Evolutionary conservation across 75 land plant species (phyloP).

Genomic region (Pinus albicaulis): DNA sequence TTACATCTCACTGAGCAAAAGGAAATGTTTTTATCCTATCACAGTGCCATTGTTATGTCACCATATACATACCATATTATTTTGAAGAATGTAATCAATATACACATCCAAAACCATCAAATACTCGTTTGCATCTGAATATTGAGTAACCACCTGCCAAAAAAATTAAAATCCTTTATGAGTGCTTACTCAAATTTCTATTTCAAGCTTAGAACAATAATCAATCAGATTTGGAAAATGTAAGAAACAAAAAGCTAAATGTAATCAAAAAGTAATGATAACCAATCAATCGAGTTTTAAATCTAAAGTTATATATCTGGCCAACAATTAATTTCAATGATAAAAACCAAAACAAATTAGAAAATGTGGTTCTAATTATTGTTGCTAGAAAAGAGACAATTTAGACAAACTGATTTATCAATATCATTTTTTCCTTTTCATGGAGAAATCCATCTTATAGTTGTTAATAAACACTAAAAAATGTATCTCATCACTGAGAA

Average conservation of each 20-base stretch:
- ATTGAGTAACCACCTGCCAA: slow-evolving; percentile 53
- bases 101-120: slow-evolving; percentile 67
- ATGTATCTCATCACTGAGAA: too few relatives aligned
- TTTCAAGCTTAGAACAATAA: neutral
- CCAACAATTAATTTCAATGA: neutral
- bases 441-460: too few relatives aligned
- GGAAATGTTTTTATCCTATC: neutral
- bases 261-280: neutral
- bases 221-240: neutral
- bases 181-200: neutral
- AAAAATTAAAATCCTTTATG: neutral
- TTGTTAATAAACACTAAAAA: too few relatives aligned
- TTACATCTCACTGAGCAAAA: neutral
- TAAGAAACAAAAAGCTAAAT: neutral
- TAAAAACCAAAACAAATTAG: neutral
- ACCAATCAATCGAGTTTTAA: neutral
- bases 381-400: too few relatives aligned
- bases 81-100: slow-evolving; percentile 60
- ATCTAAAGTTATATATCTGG: neutral
- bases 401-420: too few relatives aligned
- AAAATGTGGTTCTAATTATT: neutral
- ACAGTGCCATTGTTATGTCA: neutral
- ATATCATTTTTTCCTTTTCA: too few relatives aligned
- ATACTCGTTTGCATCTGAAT: slow-evolving; percentile 41
- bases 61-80: slow-evolving; percentile 46